These are phyloP conservation scores for Geotrichum reessii DNA, from an alignment of 1,139 yeast species.

Conservation along the genomic window DNA sequence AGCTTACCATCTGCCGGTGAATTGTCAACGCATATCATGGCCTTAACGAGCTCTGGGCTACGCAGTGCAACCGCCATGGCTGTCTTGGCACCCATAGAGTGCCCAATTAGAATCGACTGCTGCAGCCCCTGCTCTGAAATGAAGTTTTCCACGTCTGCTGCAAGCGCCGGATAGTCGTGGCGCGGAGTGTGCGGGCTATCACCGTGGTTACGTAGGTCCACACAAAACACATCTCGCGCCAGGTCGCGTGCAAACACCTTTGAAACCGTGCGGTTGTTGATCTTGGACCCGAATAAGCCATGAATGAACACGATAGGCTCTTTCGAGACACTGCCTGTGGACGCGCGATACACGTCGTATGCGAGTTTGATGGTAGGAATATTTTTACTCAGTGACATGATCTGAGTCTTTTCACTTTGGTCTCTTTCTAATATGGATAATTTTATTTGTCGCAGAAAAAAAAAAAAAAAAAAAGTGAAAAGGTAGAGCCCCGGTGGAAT, in stretches of 20 bases:
- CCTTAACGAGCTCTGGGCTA: conserved; percentile 56
- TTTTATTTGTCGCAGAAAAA: not conserved
- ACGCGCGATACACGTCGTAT: conserved; percentile 13
- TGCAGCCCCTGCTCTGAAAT: conserved; percentile 46
- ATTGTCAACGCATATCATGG: conserved; percentile 77
- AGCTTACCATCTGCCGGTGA: conserved; percentile 71
- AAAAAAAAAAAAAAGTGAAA: not conserved
- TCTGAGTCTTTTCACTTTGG: not conserved
- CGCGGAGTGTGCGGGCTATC: conserved; percentile 67
- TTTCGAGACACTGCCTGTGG: conserved; percentile 13
- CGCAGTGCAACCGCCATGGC: conserved; percentile 83
- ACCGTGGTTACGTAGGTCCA: conserved; percentile 89
- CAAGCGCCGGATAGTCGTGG: conserved; percentile 74
- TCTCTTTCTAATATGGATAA: not conserved
- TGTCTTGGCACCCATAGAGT: conserved; percentile 95
- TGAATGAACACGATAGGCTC: conserved; percentile 71
- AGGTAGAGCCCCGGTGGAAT: not conserved
- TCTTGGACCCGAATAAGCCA: conserved; percentile 81
- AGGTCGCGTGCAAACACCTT: conserved; percentile 39
- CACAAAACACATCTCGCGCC: conserved; percentile 49
- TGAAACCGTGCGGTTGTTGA: conserved; percentile 73
- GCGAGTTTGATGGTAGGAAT: conserved; percentile 17
- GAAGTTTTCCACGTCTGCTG: conserved; percentile 78
- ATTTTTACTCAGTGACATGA: conserved; percentile 17
- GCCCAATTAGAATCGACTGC: conserved; percentile 73